Conservation (phyloP, 2,329 filamentous ascomycete genomes). For the Taxawa tesnikishii region DNA sequence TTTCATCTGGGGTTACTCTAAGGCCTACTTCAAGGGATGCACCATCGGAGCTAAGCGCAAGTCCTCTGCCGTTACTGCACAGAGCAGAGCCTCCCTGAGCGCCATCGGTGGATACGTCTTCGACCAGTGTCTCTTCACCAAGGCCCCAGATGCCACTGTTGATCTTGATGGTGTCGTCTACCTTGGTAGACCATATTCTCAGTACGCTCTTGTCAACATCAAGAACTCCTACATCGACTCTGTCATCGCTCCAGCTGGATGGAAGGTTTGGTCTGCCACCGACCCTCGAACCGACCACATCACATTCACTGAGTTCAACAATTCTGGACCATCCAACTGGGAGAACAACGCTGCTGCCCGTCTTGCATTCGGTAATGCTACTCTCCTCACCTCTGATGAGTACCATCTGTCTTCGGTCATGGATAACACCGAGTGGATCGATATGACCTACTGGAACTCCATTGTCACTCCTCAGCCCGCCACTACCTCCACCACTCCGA, state of each 20-base stretch:
- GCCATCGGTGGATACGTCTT: conserved; percentile 25
- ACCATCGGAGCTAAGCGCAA: conserved; percentile 23
- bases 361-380: conserved; percentile 21
- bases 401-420: conserved; percentile 21
- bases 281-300: conserved; percentile 13
- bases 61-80: conserved; percentile 23
- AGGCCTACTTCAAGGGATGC: conserved; percentile 30
- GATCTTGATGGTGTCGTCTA: conserved; percentile 21
- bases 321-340: conserved; percentile 18
- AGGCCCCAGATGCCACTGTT: conserved; percentile 16
- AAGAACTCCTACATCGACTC: conserved; percentile 14
- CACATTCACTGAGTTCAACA: conserved; percentile 13
- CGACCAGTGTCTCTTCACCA: conserved; percentile 20
- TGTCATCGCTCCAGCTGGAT: conserved; percentile 14
- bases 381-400: conserved; percentile 23
- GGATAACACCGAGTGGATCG: conserved; percentile 26
- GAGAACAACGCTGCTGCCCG: conserved; percentile 23
- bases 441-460: conserved; percentile 25
- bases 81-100: conserved; percentile 23
- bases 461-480: conserved; percentile 21
- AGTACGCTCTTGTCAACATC: conserved; percentile 12
- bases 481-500: conserved; percentile 6
- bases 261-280: conserved; percentile 15
- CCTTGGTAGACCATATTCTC: conserved; percentile 13
- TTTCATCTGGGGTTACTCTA: conserved; percentile 31